Conservation (phyloP, 1,284 basidiomycete genomes). For the Ustilago tritici region DNA sequence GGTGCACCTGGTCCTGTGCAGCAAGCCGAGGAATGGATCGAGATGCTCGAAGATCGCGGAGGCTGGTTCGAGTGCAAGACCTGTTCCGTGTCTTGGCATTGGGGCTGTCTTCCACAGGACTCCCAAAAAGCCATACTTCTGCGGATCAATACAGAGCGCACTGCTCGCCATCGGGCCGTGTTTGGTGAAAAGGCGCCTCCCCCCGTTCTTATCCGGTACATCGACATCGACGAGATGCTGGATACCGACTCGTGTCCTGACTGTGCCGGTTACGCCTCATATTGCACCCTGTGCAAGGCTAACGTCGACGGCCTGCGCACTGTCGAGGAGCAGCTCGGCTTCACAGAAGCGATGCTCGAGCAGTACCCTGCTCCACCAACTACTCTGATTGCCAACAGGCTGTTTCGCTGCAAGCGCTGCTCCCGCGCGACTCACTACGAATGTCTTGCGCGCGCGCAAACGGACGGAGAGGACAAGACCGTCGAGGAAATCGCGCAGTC, state of each 20-base stretch:
- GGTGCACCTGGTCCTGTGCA: constrained; percentile 32
- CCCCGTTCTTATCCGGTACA: constrained; percentile 18
- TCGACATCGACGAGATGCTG: constrained; percentile 42
- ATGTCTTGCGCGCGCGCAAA: constrained; percentile 25
- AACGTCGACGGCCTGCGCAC: constrained; percentile 28
- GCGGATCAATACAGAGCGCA: constrained; percentile 34
- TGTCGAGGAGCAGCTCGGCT: constrained; percentile 24
- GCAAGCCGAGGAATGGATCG: constrained; percentile 38
- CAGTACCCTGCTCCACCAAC: constrained; percentile 30
- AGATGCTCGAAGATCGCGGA: constrained; percentile 43
- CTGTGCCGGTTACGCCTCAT: constrained; percentile 35
- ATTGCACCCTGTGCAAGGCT: constrained; percentile 48
- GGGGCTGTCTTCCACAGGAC: constrained; percentile 45
- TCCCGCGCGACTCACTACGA: constrained; percentile 52
- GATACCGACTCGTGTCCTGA: constrained; percentile 41
- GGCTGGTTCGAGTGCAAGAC: constrained; percentile 57
- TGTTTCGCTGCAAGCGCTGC: constrained; percentile 60
- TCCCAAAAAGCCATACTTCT: constrained; percentile 35
- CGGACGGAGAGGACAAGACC: constrained; percentile 12
- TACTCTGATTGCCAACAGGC: constrained; percentile 16
- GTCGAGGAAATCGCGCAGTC: constrained; percentile 39
- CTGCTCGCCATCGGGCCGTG: constrained; percentile 24
- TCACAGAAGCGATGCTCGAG: constrained; percentile 23
- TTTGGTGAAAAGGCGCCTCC: constrained; percentile 22
- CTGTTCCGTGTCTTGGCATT: constrained; percentile 53